These are phyloP conservation scores for Kwoniella newhampshirensis DNA, from an alignment of 768 basidiomycete species.

Conservation along the genomic window DNA sequence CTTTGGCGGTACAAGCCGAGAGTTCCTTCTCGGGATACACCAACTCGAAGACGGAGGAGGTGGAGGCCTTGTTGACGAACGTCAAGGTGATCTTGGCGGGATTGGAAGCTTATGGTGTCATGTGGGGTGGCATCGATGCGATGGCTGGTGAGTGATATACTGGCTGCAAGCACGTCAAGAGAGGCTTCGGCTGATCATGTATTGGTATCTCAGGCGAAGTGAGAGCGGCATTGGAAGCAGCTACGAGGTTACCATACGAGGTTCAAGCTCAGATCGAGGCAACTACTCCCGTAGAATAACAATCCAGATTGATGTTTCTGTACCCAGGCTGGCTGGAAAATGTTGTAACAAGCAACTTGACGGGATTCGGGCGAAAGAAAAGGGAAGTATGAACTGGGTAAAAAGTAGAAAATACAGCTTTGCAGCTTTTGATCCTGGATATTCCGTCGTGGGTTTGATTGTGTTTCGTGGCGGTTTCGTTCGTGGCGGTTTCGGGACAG, in stretches of 20 bases:
- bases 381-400: neutral
- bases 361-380: too few relatives aligned
- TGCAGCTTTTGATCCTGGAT: too few relatives aligned
- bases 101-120: slow-evolving; percentile 49
- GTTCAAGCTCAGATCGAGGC: slow-evolving; percentile 26
- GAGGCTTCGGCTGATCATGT: neutral
- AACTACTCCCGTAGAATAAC: slow-evolving; percentile 4
- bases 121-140: slow-evolving; percentile 53
- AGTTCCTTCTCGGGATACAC: slow-evolving; percentile 22
- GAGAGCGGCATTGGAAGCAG: slow-evolving; percentile 48
- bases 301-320: too few relatives aligned
- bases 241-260: slow-evolving; percentile 39
- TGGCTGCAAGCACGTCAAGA: neutral
- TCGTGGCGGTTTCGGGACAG: too few relatives aligned
- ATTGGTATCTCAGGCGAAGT: slow-evolving; percentile 42
- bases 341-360: too few relatives aligned
- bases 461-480: too few relatives aligned
- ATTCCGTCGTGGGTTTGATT: too few relatives aligned
- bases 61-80: slow-evolving; percentile 50
- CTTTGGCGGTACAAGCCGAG: slow-evolving; percentile 49
- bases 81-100: slow-evolving; percentile 52
- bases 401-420: neutral
- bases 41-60: slow-evolving; percentile 36
- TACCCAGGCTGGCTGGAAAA: too few relatives aligned
- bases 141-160: slow-evolving; percentile 48